These are phyloP conservation scores for Fusarium compactum DNA, from an alignment of 2,329 filamentous ascomycete genomes.

Conservation along the genomic window DNA sequence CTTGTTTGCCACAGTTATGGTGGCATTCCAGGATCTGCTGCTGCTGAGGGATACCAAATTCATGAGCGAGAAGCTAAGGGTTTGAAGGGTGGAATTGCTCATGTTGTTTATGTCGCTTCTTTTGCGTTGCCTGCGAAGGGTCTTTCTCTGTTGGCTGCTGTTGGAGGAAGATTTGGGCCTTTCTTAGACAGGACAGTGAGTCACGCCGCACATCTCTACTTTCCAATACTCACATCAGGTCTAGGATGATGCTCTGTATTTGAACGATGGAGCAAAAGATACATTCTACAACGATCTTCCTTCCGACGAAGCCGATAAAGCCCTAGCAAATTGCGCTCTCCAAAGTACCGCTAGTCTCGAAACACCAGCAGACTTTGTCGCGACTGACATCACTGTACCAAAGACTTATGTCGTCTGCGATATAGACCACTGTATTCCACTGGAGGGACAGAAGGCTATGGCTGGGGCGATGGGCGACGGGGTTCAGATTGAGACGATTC, in stretches of 20 bases:
- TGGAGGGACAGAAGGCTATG: conserved; percentile 40
- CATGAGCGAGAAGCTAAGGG: conserved; percentile 44
- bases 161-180: not conserved
- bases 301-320: not conserved
- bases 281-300: conserved; percentile 22
- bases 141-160: not conserved
- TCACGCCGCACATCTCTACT: rapidly evolving
- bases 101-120: conserved; percentile 46
- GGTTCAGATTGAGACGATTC: not conserved
- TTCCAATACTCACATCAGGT: too few relatives aligned
- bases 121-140: conserved; percentile 40
- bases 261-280: conserved; percentile 9
- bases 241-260: conserved; percentile 7
- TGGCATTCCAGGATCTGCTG: conserved; percentile 48
- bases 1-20: conserved; percentile 47
- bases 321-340: not conserved
- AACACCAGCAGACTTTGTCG: conserved; percentile 34
- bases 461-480: conserved; percentile 18
- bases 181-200: conserved; percentile 21
- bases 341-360: conserved; percentile 39
- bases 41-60: conserved; percentile 44
- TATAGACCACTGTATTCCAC: conserved; percentile 38
- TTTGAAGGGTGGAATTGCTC: conserved; percentile 46
- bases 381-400: conserved; percentile 36
- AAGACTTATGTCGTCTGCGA: conserved; percentile 48